These are phyloP conservation scores for Scortechinia acanthostroma DNA, from an alignment of 2,329 filamentous ascomycete species.

Conservation along the genomic window DNA sequence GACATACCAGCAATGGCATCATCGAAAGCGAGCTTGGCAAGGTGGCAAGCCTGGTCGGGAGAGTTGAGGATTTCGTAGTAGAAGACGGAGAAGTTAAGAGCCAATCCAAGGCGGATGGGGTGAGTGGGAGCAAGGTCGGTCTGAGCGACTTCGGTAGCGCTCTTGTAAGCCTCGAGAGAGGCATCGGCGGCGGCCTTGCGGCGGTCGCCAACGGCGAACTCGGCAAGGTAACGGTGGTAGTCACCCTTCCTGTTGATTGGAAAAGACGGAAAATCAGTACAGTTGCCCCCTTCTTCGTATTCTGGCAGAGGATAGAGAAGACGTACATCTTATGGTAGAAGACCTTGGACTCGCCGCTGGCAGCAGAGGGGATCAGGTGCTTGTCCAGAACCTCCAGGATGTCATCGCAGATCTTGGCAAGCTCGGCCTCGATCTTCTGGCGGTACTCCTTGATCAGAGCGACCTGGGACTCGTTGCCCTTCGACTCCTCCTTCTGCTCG, in stretches of 20 bases:
- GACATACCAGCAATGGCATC: slow-evolving; percentile 80
- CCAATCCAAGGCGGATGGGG: slow-evolving; percentile 85
- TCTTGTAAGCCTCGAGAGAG: slow-evolving; percentile 95
- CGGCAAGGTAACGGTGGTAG: slow-evolving; percentile 97
- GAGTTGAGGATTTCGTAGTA: slow-evolving; percentile 99
- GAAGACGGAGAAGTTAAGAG: slow-evolving; percentile 96
- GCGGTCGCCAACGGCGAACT: slow-evolving; percentile 90
- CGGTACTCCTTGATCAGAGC: slow-evolving; percentile 94
- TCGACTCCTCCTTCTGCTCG: slow-evolving; percentile 99
- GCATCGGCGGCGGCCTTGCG: slow-evolving; percentile 90
- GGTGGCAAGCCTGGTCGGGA: slow-evolving; percentile 93
- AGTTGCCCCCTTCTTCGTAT: no score
- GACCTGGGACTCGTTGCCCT: slow-evolving; percentile 90
- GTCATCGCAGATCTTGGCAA: slow-evolving; percentile 95
- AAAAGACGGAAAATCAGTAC: no score
- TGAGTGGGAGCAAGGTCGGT: slow-evolving; percentile 86
- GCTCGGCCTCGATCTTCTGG: slow-evolving; percentile 94
- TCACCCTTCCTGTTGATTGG: slow-evolving; percentile 78
- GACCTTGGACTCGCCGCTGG: slow-evolving; percentile 96
- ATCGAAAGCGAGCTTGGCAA: slow-evolving; percentile 91
- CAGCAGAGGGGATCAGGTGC: slow-evolving; percentile 87
- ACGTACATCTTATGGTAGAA: slow-evolving; percentile 99
- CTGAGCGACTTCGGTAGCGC: slow-evolving; percentile 75
- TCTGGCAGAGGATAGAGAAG: no score
- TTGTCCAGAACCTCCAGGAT: slow-evolving; percentile 91